Evolutionary conservation across 2,329 filamentous ascomycete genomes (phyloP).

Genomic region (Xylaria sp.): DNA sequence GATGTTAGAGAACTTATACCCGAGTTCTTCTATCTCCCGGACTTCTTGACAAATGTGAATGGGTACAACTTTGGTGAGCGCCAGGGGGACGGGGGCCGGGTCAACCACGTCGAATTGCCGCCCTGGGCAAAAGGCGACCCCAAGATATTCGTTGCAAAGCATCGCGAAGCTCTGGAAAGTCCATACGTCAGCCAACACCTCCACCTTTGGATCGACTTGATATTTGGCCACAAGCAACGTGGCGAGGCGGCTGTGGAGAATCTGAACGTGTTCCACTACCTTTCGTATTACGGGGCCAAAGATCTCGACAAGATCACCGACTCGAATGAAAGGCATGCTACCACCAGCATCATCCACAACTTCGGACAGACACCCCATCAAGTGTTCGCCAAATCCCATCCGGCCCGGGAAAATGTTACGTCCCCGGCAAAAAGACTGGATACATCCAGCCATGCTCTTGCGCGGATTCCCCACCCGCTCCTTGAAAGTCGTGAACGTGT

Average conservation of each 20-base stretch:
- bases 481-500: slow-evolving; percentile 79
- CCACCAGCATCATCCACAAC: slow-evolving; percentile 96
- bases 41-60: slow-evolving; percentile 93
- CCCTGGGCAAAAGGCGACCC: slow-evolving; percentile 97
- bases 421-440: slow-evolving; percentile 74
- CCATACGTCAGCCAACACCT: slow-evolving; percentile 87
- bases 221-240: slow-evolving; percentile 92
- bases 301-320: slow-evolving; percentile 91
- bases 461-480: slow-evolving; percentile 76
- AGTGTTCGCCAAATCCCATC: slow-evolving; percentile 82
- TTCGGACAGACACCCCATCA: slow-evolving; percentile 98
- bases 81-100: slow-evolving; percentile 76
- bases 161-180: slow-evolving; percentile 93
- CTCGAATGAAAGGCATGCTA: slow-evolving; percentile 81
- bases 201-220: slow-evolving; percentile 92
- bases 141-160: slow-evolving; percentile 91
- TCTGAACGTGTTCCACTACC: slow-evolving; percentile 92
- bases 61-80: slow-evolving; percentile 89
- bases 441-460: slow-evolving; percentile 73
- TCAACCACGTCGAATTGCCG: slow-evolving; percentile 87
- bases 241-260: slow-evolving; percentile 90
- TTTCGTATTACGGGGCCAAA: slow-evolving; percentile 92
- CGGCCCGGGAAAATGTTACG: slow-evolving; percentile 69
- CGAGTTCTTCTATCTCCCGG: slow-evolving; percentile 95
- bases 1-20: slow-evolving; percentile 94